Evolutionary conservation across 2,329 filamentous ascomycete genomes (phyloP).

Genomic region (Sporothrix variecibatus): DNA sequence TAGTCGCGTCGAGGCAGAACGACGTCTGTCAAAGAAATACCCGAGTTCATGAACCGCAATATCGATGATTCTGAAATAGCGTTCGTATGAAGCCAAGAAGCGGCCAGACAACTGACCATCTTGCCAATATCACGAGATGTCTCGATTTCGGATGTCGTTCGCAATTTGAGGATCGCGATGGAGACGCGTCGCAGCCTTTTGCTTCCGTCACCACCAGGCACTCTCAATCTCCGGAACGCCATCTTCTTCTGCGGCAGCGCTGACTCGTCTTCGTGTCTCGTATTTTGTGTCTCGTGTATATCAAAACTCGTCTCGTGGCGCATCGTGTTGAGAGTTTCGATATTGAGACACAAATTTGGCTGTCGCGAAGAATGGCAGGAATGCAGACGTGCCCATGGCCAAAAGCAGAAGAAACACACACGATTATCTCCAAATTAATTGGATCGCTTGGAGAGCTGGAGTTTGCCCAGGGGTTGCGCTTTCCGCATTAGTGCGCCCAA

Average conservation of each 20-base stretch:
- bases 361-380: not conserved
- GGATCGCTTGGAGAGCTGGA: not conserved
- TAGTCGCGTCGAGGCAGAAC: not conserved
- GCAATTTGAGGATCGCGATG: not conserved
- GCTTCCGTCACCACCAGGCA: not conserved
- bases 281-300: not conserved
- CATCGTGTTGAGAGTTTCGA: not conserved
- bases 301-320: not conserved
- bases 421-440: not conserved
- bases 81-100: not conserved
- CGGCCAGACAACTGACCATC: too few species aligned
- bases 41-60: not conserved
- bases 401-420: conserved; percentile 7
- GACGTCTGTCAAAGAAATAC: not conserved
- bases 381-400: not conserved
- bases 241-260: not conserved
- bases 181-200: conserved; percentile 8
- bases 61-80: not conserved
- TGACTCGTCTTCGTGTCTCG: not conserved
- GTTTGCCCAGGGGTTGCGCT: not conserved
- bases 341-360: not conserved
- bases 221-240: not conserved
- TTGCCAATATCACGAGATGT: not conserved
- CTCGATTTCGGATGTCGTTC: too few species aligned
- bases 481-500: conserved; percentile 20